Base-by-base conservation (phyloP, 345 rosid genomes). In the Psidium guajava region DNA sequence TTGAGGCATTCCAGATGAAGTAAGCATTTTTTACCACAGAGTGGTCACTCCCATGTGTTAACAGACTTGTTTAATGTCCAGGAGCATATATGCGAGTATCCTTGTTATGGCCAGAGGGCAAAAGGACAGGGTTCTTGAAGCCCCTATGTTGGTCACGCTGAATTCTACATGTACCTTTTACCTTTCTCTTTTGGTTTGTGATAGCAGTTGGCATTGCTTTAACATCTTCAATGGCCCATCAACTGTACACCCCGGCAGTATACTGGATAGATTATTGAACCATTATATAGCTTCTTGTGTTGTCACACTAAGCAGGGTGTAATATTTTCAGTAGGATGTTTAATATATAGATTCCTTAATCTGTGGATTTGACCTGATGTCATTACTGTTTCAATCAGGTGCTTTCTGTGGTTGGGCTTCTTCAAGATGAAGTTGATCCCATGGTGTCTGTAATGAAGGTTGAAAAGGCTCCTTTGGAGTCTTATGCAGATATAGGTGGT, bases 371-470 rank as follows among this genome's bases (percentile, higher is more conserved):
- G 57, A 54, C 25, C 36, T 54, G 85, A 77, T 53, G 20, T 20
- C 21, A 0, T 61, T 51, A 13, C 59, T 73, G 83, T 27, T 57
- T 53, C 80, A 87, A 47, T 50, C 89, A 97, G 99, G 97, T 95
- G 64, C 93, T 97, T 5, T 96, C 98, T 54, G 99, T 97, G 64
- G 99, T 96, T 91, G 99, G 99, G 59, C 94, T 96, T 87, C 94
- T 97, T 20, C 99, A 96, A 90, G 99, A 97, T 90, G 99, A 97
- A 58, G 99, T 97, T 80, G 99, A 97, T 90, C 99, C 99, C 58
- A 96, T 97, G 99, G 99, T 97, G 85, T 96, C 99, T 27, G 99
- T 97, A 69, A 97, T 97, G 99, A 97, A 97, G 90, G 99, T 96
- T 27, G 99, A 97, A 89, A 96, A 96, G 92, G 99, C 99, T 86